A percentile compares a stretch with the other conserved stretches of the same genome.
These are phyloP conservation scores for Trifolium repens DNA, from an alignment of 306 rosid species.

Conservation along the genomic window DNA sequence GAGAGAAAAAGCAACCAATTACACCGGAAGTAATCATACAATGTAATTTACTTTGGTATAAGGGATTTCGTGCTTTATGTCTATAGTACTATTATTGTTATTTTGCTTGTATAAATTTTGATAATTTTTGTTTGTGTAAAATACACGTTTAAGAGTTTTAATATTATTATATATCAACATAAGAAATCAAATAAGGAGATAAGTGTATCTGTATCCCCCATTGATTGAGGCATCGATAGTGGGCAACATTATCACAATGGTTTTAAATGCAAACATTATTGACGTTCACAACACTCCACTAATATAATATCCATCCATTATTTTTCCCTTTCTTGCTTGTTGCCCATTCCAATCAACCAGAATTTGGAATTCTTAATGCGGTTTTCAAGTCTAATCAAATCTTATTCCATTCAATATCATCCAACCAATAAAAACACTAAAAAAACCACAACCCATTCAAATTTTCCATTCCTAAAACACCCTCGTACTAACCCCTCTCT, in stretches of 20 bases:
- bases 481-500: conserved; percentile 35
- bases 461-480: conserved; percentile 36
- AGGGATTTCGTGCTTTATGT: no score
- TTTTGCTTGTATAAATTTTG: no score
- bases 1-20: no score
- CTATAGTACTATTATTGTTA: no score
- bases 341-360: conserved; percentile 21
- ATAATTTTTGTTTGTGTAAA: no score
- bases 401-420: conserved; percentile 21
- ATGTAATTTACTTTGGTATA: no score
- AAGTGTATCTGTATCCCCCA: conserved; percentile 29
- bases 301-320: conserved; percentile 25
- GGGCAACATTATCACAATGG: conserved; percentile 37
- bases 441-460: background rate
- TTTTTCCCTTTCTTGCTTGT: conserved; percentile 4
- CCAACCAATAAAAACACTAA: background rate
- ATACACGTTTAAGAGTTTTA: no score
- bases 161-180: no score
- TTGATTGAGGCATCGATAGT: conserved; percentile 45
- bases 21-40: no score
- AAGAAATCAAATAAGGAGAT: no score
- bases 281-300: conserved; percentile 40
- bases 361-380: conserved; percentile 29
- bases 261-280: conserved; percentile 42
- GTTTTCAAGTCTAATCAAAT: conserved; percentile 41